These are phyloP conservation scores for Schizochytrium sp. DNA, from an alignment of 108 stramenopile species.

Conservation along the genomic window DNA sequence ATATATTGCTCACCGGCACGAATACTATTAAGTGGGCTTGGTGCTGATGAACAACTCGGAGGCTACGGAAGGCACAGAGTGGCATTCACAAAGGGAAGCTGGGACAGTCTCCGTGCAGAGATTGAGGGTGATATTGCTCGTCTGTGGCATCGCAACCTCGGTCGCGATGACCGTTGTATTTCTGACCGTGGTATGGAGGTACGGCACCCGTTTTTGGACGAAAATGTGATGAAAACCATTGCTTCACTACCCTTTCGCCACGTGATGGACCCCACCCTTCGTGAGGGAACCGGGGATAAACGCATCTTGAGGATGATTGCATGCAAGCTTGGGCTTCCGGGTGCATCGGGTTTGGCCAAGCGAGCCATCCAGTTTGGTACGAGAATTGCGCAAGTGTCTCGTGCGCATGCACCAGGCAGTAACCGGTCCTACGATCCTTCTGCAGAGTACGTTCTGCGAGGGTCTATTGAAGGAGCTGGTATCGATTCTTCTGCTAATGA, in stretches of 20 bases:
- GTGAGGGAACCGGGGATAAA: constrained; percentile 88
- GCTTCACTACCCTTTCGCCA: constrained; percentile 70
- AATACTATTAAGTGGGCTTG: constrained; percentile 87
- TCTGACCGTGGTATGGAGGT: constrained; percentile 90
- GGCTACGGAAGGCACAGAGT: constrained; percentile 91
- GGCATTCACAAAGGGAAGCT: constrained; percentile 82
- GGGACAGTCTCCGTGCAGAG: constrained; percentile 80
- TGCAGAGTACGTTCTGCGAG: background rate
- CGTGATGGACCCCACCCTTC: constrained; percentile 78
- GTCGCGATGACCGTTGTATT: constrained; percentile 93
- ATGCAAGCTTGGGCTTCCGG: constrained; percentile 64
- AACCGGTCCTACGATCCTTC: constrained; percentile 74
- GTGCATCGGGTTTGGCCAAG: constrained; percentile 80
- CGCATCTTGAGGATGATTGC: constrained; percentile 82
- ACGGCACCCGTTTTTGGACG: constrained; percentile 93
- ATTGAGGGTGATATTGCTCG: constrained; percentile 85
- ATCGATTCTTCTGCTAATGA: no score
- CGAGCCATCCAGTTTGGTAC: constrained; percentile 96
- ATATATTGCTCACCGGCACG: constrained; percentile 64
- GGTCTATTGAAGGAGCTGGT: no score
- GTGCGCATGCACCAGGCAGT: constrained; percentile 85
- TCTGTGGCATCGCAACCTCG: constrained; percentile 95
- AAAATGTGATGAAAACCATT: constrained; percentile 82
- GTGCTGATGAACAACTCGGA: constrained; percentile 95
- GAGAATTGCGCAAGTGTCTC: constrained; percentile 86